Evolutionary conservation across 2,329 filamentous ascomycete genomes (phyloP).

Genomic region (Claviceps sp.): DNA sequence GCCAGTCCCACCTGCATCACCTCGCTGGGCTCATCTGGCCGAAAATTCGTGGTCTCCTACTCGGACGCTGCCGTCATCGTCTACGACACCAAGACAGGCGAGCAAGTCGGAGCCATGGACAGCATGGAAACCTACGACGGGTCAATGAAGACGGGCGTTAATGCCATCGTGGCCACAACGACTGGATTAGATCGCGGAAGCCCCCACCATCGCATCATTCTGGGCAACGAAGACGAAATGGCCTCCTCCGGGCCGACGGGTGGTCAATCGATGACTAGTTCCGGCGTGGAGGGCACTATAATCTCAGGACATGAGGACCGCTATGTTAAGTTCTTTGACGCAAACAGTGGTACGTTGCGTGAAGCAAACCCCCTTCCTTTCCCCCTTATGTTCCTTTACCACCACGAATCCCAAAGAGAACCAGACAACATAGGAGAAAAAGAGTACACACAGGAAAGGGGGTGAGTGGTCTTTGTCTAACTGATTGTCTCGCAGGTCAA

Average conservation of each 20-base stretch:
- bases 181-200: conserved; percentile 59
- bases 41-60: conserved; percentile 87
- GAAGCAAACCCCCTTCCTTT: too few species aligned
- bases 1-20: conserved; percentile 84
- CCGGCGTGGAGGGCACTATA: conserved; percentile 79
- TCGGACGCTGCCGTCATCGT: conserved; percentile 81
- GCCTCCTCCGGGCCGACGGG: conserved; percentile 64
- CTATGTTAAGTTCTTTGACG: conserved; percentile 94
- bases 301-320: conserved; percentile 95
- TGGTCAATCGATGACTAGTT: conserved; percentile 50
- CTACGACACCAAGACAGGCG: conserved; percentile 83
- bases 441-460: neutral
- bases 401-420: neutral
- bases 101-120: conserved; percentile 85
- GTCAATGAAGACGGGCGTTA: conserved; percentile 66
- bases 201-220: conserved; percentile 38
- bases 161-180: conserved; percentile 79
- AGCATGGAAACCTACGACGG: conserved; percentile 90
- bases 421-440: neutral
- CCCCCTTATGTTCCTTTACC: too few species aligned
- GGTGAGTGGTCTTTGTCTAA: too few species aligned
- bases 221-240: conserved; percentile 60
- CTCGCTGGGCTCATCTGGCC: conserved; percentile 69
- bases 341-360: conserved; percentile 75
- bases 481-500: conserved; percentile 53